Base-by-base conservation (phyloP, 768 basidiomycete species). In the Lactarius quietus region DNA sequence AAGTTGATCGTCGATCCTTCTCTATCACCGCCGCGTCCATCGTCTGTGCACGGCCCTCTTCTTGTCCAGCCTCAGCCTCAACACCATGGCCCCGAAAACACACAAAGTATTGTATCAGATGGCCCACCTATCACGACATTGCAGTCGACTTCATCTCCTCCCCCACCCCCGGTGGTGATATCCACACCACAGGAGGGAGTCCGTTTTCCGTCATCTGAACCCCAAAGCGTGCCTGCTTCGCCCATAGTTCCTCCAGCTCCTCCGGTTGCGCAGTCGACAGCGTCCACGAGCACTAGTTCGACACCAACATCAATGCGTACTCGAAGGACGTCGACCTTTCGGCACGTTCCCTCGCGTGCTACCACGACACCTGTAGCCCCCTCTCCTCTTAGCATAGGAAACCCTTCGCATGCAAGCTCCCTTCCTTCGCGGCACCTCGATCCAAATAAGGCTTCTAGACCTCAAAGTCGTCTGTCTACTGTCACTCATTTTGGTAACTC, bases 281-380 rank as follows among this genome's bases (percentile, higher is more conserved):
- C 52, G 39, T 58, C 61, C 33, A 43, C 65, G 57, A 59, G 65
- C 51, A 26, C 61, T 18, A 54, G 33, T n/a, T 48, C 57, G 29
- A 43, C 59, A 29, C 31, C 58, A 23, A 23, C 38, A 39, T 29
- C 41, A 35, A 43, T 68, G 3, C 59, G 71, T 12, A 62, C 73
- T 12, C 72, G 78, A 54, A 84, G 78, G 67, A 69, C 78, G 3
- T 82, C 85, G 1, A 84, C 83, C 0, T 85, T 86, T 72, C 80
- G 85, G 31, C 83, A 80, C 56, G 70, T 86, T 23, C 82, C 82
- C 28, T 74, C 79, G 43, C 73, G 76, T 6, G 29, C 66, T 20
- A 36, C 73, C n/a, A 64, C 74, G 35, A 17, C 72, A 6, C 64
- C 75, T 1, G 29, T 76, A 15, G 68, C 74, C 17, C 72, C 76